Percentiles rank a stretch among this genome's conserved stretches.
Evolutionary conservation across 2,329 filamentous ascomycete species (phyloP).

Genomic region (Aspergillus sp.): DNA sequence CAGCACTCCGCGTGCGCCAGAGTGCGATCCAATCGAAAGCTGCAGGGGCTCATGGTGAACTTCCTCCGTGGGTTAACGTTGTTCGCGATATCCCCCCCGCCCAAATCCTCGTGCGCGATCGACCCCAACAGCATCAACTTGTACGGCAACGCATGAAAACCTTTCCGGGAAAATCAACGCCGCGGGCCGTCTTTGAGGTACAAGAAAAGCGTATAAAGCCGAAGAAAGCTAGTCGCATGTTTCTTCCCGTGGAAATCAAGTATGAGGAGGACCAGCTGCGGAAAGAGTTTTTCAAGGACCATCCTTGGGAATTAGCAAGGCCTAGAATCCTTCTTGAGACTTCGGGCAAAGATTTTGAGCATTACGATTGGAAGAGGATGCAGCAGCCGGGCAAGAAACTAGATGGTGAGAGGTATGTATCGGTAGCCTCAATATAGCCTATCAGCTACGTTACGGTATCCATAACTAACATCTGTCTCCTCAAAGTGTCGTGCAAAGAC

Average conservation of each 20-base stretch:
- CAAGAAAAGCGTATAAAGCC: slow-evolving; percentile 45
- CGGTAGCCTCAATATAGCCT: neutral
- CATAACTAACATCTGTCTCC: slow-evolving; percentile 13
- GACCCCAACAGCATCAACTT: slow-evolving; percentile 48
- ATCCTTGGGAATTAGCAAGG: slow-evolving; percentile 94
- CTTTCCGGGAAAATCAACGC: slow-evolving; percentile 26
- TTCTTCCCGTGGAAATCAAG: slow-evolving; percentile 72
- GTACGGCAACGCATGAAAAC: slow-evolving; percentile 41
- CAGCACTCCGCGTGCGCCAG: slow-evolving; percentile 47
- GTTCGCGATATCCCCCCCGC: slow-evolving; percentile 60
- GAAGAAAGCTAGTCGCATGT: slow-evolving; percentile 71
- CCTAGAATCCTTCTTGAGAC: slow-evolving; percentile 82
- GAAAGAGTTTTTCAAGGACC: slow-evolving; percentile 81
- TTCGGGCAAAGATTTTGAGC: slow-evolving; percentile 76
- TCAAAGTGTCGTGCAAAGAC: slow-evolving; percentile 83
- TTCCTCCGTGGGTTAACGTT: slow-evolving; percentile 57
- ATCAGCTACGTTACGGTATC: neutral
- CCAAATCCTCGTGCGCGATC: slow-evolving; percentile 59
- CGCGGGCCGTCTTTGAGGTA: slow-evolving; percentile 37
- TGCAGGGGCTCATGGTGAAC: slow-evolving; percentile 33
- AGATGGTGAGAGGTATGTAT: slow-evolving; percentile 76
- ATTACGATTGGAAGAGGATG: slow-evolving; percentile 76
- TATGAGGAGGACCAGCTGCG: slow-evolving; percentile 85
- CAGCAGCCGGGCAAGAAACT: slow-evolving; percentile 73
- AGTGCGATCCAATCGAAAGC: slow-evolving; percentile 41